Evolutionary conservation across 768 basidiomycete species (phyloP).

Genomic region (Pleurotus platypus): DNA sequence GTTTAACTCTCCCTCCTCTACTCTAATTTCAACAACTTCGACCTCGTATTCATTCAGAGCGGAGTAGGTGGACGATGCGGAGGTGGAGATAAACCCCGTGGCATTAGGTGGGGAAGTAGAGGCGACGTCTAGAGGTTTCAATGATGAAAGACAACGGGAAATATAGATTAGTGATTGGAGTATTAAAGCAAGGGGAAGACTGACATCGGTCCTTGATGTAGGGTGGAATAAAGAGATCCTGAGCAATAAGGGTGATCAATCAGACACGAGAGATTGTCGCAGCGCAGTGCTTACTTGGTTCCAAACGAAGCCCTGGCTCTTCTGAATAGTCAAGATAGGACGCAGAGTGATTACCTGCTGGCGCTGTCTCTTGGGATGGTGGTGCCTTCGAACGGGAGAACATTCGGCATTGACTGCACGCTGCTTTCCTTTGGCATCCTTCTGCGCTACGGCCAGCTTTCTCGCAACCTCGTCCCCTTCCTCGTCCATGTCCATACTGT

Average conservation of each 20-base stretch:
- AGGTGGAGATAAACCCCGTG: conserved; percentile 60
- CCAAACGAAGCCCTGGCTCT: conserved; percentile 88
- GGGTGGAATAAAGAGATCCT: conserved; percentile 86
- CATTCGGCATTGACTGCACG: conserved; percentile 66
- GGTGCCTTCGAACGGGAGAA: conserved; percentile 41
- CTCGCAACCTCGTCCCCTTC: conserved; percentile 34
- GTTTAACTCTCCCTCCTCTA: conserved; percentile 73
- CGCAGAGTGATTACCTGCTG: conserved; percentile 60
- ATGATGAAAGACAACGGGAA: not conserved
- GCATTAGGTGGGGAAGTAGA: conserved; percentile 81
- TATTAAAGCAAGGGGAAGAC: conserved; percentile 23
- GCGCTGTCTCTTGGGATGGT: conserved; percentile 50
- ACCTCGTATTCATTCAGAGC: conserved; percentile 75
- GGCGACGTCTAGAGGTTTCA: conserved; percentile 55
- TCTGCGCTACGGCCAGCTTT: conserved; percentile 38
- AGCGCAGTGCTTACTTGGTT: conserved; percentile 60
- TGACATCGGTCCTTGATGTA: conserved; percentile 89
- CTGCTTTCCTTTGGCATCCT: conserved; percentile 78
- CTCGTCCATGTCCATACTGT: conserved; percentile 58
- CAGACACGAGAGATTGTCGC: not conserved
- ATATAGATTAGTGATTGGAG: conserved; percentile 7
- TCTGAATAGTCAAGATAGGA: conserved; percentile 83
- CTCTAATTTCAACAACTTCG: conserved; percentile 85
- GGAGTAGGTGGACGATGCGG: conserved; percentile 64
- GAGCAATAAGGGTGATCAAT: conserved; percentile 6